Percentiles rank a stretch among this genome's conserved stretches.
These are phyloP conservation scores for Stevia rebaudiana DNA, from an alignment of 140 eudicot species.

Conservation along the genomic window DNA sequence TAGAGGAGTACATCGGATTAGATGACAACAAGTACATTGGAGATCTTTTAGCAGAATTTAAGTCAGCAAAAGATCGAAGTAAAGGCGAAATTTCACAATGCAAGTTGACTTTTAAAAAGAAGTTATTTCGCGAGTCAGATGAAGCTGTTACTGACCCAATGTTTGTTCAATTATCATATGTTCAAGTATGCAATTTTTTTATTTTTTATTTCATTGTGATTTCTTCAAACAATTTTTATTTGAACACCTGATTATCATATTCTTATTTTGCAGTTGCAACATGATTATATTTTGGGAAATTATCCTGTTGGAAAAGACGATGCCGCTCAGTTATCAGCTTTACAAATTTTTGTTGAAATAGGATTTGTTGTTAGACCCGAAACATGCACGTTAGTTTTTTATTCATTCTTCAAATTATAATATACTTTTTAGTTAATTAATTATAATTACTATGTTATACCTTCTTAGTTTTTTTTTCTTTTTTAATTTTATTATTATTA, in stretches of 20 bases:
- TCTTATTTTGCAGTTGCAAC: slow-evolving; percentile 58
- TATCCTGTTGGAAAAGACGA: slow-evolving; percentile 99
- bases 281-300: slow-evolving; percentile 93
- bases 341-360: slow-evolving; percentile 88
- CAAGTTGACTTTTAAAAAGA: slow-evolving; percentile 82
- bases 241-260: background rate
- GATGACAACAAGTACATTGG: slow-evolving; percentile 98
- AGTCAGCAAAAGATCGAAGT: slow-evolving; percentile 85
- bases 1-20: slow-evolving; percentile 85
- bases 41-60: slow-evolving; percentile 87
- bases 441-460: background rate
- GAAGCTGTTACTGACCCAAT: slow-evolving; percentile 84
- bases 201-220: background rate
- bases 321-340: slow-evolving; percentile 85
- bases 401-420: background rate
- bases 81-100: slow-evolving; percentile 94
- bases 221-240: background rate
- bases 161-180: slow-evolving; percentile 93
- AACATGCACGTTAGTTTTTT: slow-evolving; percentile 83
- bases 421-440: background rate
- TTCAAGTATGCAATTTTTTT: slow-evolving; percentile 49
- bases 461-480: background rate
- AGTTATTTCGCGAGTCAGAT: slow-evolving; percentile 93
- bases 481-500: background rate
- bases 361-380: slow-evolving; percentile 74